A percentile compares a stretch with the other conserved stretches of the same genome.
phyloP scores from a whole-genome alignment of 805 yeast genomes.

The Dipodascopsis tothii region DNA sequence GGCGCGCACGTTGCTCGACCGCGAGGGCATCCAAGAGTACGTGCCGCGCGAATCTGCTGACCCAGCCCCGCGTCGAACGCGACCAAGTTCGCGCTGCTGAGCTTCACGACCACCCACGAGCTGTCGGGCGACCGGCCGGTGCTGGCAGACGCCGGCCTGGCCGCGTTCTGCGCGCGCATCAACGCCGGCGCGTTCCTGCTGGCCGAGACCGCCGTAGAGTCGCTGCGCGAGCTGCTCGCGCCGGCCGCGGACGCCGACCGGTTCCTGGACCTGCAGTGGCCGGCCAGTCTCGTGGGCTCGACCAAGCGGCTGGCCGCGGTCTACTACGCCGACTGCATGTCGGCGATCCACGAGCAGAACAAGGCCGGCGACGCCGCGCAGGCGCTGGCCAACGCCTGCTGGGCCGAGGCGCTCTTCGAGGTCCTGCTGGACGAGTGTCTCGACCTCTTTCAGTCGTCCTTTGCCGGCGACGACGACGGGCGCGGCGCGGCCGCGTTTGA shows the following conservation, averaged over 20 bases:
- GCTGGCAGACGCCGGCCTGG: background rate
- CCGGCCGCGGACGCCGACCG: constrained; percentile 6
- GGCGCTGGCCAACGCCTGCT: background rate
- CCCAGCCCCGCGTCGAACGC: background rate
- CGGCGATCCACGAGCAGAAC: constrained; percentile 1
- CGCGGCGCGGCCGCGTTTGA: background rate
- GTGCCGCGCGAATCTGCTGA: background rate
- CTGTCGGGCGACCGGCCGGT: background rate
- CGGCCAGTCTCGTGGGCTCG: constrained; percentile 4
- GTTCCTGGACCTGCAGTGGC: constrained; percentile 14
- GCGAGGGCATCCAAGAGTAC: constrained; percentile 17
- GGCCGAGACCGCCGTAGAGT: constrained; percentile 6
- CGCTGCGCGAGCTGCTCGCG: constrained; percentile 9
- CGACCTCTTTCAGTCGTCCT: background rate
- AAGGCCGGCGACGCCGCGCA: background rate
- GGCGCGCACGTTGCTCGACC: constrained; percentile 8
- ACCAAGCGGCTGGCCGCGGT: constrained; percentile 4
- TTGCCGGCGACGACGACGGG: background rate
- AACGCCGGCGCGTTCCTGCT: constrained; percentile 1
- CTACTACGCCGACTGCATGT: constrained; percentile 4
- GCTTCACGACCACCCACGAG: background rate
- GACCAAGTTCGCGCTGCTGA: background rate
- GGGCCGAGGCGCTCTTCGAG: constrained; percentile 21
- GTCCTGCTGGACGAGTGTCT: constrained; percentile 20
- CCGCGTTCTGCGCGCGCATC: background rate